These are phyloP conservation scores for Leonotis leonurus DNA, from an alignment of 257 asterid genomes.

Conservation along the genomic window DNA sequence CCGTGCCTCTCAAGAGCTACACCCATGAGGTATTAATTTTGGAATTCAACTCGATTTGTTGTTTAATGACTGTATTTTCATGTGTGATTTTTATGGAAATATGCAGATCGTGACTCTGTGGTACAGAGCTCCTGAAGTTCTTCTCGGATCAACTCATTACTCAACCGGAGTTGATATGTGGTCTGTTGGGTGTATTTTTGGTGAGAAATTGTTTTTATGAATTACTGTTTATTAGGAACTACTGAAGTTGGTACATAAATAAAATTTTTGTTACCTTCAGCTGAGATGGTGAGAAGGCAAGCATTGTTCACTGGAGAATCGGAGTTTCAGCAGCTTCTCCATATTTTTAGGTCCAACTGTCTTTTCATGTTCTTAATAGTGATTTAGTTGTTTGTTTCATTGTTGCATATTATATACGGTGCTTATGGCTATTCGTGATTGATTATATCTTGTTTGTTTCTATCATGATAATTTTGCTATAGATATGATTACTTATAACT, in stretches of 20 bases:
- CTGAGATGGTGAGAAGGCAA: constrained; percentile 91
- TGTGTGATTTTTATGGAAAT: background rate
- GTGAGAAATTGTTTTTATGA: constrained; percentile 20
- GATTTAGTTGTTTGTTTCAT: background rate
- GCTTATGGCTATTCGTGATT: background rate
- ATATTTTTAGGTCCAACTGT: constrained; percentile 57
- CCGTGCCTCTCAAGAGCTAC: constrained; percentile 92
- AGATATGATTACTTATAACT: background rate
- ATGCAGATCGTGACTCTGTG: constrained; percentile 78
- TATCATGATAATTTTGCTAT: background rate
- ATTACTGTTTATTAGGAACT: background rate
- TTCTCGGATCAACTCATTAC: constrained; percentile 84
- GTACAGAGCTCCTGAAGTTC: constrained; percentile 97
- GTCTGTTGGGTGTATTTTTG: constrained; percentile 96
- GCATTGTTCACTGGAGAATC: constrained; percentile 93
- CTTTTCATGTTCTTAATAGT: background rate
- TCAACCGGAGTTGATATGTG: constrained; percentile 95
- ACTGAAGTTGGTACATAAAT: background rate
- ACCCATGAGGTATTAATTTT: constrained; percentile 60
- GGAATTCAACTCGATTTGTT: background rate
- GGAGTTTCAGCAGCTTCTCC: constrained; percentile 88
- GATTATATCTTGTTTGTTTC: background rate
- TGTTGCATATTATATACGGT: background rate
- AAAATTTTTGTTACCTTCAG: constrained; percentile 23
- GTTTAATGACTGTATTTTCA: background rate